Conservation (phyloP, 352 stramenopile species). For the Phytophthora boehmeriae region DNA sequence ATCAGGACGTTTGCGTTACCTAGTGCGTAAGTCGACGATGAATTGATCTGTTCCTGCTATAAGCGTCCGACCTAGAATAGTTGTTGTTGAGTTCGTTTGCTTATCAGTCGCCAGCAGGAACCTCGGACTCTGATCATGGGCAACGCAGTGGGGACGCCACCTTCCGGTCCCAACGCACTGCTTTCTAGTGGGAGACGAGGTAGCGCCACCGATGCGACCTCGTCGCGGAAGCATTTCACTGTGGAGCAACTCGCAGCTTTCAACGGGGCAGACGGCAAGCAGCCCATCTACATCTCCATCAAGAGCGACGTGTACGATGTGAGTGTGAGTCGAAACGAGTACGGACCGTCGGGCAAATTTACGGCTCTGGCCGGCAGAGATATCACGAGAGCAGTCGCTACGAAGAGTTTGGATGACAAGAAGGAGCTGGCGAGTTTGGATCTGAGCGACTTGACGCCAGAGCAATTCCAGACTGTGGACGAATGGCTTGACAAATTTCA, state of each 20-base stretch:
- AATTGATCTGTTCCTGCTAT: slow-evolving; percentile 15
- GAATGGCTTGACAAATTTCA: slow-evolving; percentile 89
- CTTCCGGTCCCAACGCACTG: slow-evolving; percentile 25
- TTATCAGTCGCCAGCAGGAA: slow-evolving; percentile 17
- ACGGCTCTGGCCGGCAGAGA: slow-evolving; percentile 91
- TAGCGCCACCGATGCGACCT: slow-evolving; percentile 10
- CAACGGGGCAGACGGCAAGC: slow-evolving; percentile 70
- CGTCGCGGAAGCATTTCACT: slow-evolving; percentile 70
- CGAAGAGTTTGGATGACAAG: slow-evolving; percentile 79
- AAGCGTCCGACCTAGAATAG: slow-evolving; percentile 4
- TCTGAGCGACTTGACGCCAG: slow-evolving; percentile 46
- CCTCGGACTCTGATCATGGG: slow-evolving; percentile 29
- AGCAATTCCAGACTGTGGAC: slow-evolving; percentile 44
- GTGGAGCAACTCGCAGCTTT: slow-evolving; percentile 81
- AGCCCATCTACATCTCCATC: slow-evolving; percentile 92
- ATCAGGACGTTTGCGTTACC: slow-evolving; percentile 3
- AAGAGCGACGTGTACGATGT: slow-evolving; percentile 95
- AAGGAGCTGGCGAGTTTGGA: slow-evolving; percentile 60
- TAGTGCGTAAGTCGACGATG: slow-evolving; percentile 12
- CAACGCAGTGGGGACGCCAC: slow-evolving; percentile 38
- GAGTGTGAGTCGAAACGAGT: slow-evolving; percentile 84
- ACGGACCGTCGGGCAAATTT: slow-evolving; percentile 89
- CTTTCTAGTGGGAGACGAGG: slow-evolving; percentile 13
- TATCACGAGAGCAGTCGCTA: slow-evolving; percentile 89
- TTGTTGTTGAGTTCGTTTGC: slow-evolving; percentile 7